Base-by-base conservation (phyloP, 2,329 filamentous ascomycete genomes). In the Berkeleyomyces rouxiae region DNA sequence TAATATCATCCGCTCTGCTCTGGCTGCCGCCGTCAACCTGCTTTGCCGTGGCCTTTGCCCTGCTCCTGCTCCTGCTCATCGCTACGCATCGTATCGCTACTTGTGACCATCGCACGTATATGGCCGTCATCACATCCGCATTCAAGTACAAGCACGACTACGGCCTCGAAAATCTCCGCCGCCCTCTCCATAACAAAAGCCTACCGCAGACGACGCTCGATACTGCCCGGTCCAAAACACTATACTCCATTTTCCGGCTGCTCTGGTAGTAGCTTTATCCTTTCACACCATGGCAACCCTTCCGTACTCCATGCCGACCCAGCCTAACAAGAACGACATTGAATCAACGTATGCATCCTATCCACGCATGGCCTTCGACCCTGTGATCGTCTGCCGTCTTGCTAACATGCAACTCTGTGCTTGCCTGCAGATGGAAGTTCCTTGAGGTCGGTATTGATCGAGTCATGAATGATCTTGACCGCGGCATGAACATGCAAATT, bases 401-500 rank as follows among this genome's bases (percentile, higher is more conserved):
- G 31, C 57, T 40, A 36, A 40, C 57, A 16, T 36, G 40, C 23
- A 51, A 39, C 9, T 33, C 59, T 61, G n/a, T 46, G 23, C 49
- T 33, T 23, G 23, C n/a, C 2, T 46, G 58, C 68, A 95, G 89
- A 76, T 99, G 93, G 93, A 78, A 80, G 64, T 97, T 95, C 73
- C 80, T 99, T 61, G 86, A 96, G 73, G 80, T 80, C 66, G 91
- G 92, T 67, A 90, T 99, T 68, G 84, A 90, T 67, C 88, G 86
- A 72, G 95, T 99, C 71, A 97, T 99, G 92, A 83, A 84, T 68
- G 88, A 95, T 70, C 80, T 97, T 37, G 88, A 92, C 70, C 87
- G 90, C 67, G 93, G 93, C 65, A 88, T 99, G 75, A 91, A 96
- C 70, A 90, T 97, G 85, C 83, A 87, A 69, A 92, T 89, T 68